phyloP scores from a whole-genome alignment of 177 flowering plant genomes.

The Vitis hybrid region DNA sequence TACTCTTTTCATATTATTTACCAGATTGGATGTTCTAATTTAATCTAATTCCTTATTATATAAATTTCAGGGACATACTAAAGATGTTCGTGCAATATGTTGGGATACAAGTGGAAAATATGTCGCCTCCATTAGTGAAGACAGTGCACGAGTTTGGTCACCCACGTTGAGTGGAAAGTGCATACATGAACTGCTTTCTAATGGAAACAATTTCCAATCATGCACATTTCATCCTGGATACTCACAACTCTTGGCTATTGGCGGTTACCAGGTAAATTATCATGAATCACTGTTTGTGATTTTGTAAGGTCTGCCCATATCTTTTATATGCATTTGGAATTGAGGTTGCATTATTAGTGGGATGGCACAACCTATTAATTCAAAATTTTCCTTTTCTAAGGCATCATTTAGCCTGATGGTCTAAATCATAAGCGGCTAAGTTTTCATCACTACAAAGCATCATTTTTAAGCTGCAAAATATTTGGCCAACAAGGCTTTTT shows the following conservation, averaged over 20 bases:
- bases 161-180: conserved; percentile 11
- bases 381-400: no score
- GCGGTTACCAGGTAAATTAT: conserved; percentile 26
- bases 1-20: not conserved
- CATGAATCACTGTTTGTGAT: not conserved
- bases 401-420: no score
- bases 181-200: conserved; percentile 16
- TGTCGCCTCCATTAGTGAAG: conserved; percentile 28
- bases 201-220: conserved; percentile 25
- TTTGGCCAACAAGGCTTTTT: not conserved
- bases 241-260: conserved; percentile 18
- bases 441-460: no score
- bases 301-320: no score
- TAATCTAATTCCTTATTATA: not conserved
- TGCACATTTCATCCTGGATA: conserved; percentile 29
- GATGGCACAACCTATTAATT: no score
- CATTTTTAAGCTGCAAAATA: no score
- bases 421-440: no score
- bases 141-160: conserved; percentile 26
- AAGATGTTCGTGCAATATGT: conserved; percentile 20
- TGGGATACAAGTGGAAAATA: conserved; percentile 26
- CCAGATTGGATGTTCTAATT: not conserved
- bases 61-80: conserved; percentile 19
- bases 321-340: no score
- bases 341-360: no score